Evolutionary conservation across 306 rosid genomes (phyloP).

Genomic region (Quercus agrifolia): DNA sequence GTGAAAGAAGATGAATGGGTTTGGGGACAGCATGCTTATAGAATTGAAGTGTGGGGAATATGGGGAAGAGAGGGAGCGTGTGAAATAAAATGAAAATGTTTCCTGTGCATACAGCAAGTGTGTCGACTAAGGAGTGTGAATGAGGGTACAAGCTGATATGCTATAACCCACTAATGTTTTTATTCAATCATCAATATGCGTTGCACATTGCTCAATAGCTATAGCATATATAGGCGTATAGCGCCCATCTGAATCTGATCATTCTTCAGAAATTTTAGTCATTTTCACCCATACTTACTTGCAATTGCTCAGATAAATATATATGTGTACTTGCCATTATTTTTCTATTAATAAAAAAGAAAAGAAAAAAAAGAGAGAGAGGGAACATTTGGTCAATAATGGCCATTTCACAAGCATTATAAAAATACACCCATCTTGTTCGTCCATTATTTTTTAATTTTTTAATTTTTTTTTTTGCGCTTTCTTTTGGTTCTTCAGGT

Average conservation of each 20-base stretch:
- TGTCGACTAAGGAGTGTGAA: conserved; percentile 53
- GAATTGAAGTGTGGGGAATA: conserved; percentile 48
- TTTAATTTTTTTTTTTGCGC: no score
- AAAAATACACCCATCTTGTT: no score
- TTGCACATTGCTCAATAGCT: conserved; percentile 44
- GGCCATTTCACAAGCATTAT: no score
- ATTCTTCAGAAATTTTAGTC: background rate
- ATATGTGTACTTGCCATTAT: no score
- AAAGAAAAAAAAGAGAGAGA: no score
- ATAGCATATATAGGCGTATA: no score
- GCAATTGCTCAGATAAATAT: no score
- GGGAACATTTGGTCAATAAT: no score
- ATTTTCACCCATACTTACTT: no score
- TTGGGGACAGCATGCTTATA: conserved; percentile 62
- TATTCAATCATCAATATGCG: conserved; percentile 51
- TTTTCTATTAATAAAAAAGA: no score
- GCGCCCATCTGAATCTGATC: conserved; percentile 11
- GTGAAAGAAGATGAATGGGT: conserved; percentile 34
- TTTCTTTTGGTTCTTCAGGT: no score
- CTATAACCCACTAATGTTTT: conserved; percentile 54
- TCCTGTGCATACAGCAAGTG: conserved; percentile 58
- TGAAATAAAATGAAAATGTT: conserved; percentile 60
- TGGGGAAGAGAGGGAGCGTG: conserved; percentile 63
- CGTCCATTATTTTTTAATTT: no score
- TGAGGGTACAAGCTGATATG: conserved; percentile 51